phyloP scores from a whole-genome alignment of 2,329 filamentous ascomycete genomes.

The Mycocentrospora acerina region DNA sequence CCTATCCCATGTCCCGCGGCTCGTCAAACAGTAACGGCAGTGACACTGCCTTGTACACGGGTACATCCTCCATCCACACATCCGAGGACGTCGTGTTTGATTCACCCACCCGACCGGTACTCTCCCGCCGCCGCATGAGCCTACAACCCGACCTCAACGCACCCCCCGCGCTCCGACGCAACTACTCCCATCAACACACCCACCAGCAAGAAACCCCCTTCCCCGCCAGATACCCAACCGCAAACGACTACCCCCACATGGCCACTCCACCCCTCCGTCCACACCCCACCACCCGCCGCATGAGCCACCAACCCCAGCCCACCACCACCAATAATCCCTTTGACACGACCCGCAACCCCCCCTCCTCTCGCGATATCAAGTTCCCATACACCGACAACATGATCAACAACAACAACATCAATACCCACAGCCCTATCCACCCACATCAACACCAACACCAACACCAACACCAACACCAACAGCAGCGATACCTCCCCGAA shows the following conservation, averaged over 20 bases:
- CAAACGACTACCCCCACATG: constrained; percentile 9
- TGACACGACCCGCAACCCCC: constrained; percentile 5
- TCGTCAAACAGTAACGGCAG: constrained; percentile 23
- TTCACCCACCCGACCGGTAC: constrained; percentile 1
- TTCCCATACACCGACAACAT: constrained; percentile 7
- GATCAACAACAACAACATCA: too few relatives aligned
- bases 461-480: too few relatives aligned
- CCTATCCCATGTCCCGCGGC: constrained; percentile 19
- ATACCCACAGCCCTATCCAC: too few relatives aligned
- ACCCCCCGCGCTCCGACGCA: constrained; percentile 8
- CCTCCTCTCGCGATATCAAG: constrained; percentile 10
- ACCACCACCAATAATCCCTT: constrained; percentile 8
- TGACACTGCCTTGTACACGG: constrained; percentile 20
- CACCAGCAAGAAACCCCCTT: constrained; percentile 2
- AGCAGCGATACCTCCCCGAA: too few relatives aligned
- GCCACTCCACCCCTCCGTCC: constrained; percentile 3
- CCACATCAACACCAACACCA: too few relatives aligned
- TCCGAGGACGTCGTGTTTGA: constrained; percentile 25
- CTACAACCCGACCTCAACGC: background rate
- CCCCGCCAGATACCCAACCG: constrained; percentile 2
- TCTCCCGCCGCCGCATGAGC: constrained; percentile 1
- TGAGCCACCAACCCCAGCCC: constrained; percentile 12
- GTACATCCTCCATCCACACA: constrained; percentile 20
- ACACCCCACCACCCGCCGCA: constrained; percentile 9
- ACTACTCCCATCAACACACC: constrained; percentile 10